A percentile compares a stretch with the other conserved stretches of the same genome.
Evolutionary conservation across 2,329 filamentous ascomycete genomes (phyloP).

Genomic region (Colletotrichum sp.): DNA sequence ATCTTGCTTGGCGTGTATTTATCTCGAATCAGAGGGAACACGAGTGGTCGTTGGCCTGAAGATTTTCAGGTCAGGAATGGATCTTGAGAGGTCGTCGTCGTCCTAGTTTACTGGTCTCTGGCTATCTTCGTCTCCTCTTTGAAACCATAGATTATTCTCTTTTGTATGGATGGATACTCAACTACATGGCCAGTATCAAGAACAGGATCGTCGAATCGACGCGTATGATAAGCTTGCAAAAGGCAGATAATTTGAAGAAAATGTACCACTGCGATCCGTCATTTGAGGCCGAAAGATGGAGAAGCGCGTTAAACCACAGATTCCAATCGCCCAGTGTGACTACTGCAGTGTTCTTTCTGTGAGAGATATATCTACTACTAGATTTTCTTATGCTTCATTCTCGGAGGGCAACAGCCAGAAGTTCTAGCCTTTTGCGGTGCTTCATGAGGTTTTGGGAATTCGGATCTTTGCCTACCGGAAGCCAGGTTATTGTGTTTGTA

Average conservation of each 20-base stretch:
- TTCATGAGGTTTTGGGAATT: no score
- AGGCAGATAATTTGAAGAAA: neutral
- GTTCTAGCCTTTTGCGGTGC: no score
- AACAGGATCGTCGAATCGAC: neutral
- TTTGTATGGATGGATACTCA: neutral
- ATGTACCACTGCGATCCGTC: no score
- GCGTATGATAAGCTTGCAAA: neutral
- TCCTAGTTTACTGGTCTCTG: neutral
- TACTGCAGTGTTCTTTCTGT: no score
- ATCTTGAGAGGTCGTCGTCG: neutral
- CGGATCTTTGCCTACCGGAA: neutral
- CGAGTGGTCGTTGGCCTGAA: fast-evolving
- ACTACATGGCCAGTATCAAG: neutral
- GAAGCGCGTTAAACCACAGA: no score
- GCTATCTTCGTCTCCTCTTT: neutral
- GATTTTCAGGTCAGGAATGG: neutral
- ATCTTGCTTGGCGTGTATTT: no score
- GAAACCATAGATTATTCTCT: neutral
- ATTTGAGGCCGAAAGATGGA: no score
- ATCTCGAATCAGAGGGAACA: neutral
- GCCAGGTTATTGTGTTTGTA: neutral
- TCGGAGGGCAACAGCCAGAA: no score
- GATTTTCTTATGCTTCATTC: no score
- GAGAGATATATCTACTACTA: no score
- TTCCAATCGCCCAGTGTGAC: no score